A percentile compares a stretch with the other conserved stretches of the same genome.
These are phyloP conservation scores for Vanderwaltozyma polyspora DNA, from an alignment of 805 yeast genomes.

Conservation along the genomic window DNA sequence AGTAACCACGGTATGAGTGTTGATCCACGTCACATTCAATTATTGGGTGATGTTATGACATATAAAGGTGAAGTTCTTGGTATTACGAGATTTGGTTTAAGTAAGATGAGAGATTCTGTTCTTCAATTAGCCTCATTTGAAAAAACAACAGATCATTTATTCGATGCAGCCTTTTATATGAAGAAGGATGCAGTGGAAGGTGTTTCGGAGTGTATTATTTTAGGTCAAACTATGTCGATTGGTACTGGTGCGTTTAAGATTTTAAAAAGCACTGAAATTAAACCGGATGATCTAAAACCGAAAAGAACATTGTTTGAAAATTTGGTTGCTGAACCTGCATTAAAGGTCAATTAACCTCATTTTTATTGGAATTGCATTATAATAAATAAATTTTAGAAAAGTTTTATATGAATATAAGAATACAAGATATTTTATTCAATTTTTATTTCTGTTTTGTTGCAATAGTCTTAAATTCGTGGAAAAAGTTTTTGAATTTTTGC, in stretches of 20 bases:
- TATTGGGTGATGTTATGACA: slow-evolving; percentile 97
- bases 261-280: slow-evolving; percentile 45
- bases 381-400: too few relatives aligned
- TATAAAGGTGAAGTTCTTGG: slow-evolving; percentile 97
- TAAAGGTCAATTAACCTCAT: slow-evolving; percentile 5
- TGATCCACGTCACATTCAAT: slow-evolving; percentile 97
- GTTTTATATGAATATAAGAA: too few relatives aligned
- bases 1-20: slow-evolving; percentile 99
- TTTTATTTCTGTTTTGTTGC: too few relatives aligned
- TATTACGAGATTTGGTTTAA: slow-evolving; percentile 93
- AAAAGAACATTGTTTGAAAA: slow-evolving; percentile 40
- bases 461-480: too few relatives aligned
- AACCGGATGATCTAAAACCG: slow-evolving; percentile 32
- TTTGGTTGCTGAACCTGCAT: slow-evolving; percentile 8
- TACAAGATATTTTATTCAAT: too few relatives aligned
- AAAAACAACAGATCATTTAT: slow-evolving; percentile 95
- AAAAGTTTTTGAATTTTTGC: too few relatives aligned
- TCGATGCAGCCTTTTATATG: slow-evolving; percentile 97
- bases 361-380: background rate
- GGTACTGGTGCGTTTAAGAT: slow-evolving; percentile 96
- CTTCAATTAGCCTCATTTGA: slow-evolving; percentile 94
- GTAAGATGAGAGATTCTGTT: slow-evolving; percentile 97
- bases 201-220: slow-evolving; percentile 91
- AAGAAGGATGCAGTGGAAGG: slow-evolving; percentile 93
- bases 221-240: slow-evolving; percentile 94